Conservation (phyloP, 2,329 filamentous ascomycete genomes). For the Drechmeria coniospora region DNA sequence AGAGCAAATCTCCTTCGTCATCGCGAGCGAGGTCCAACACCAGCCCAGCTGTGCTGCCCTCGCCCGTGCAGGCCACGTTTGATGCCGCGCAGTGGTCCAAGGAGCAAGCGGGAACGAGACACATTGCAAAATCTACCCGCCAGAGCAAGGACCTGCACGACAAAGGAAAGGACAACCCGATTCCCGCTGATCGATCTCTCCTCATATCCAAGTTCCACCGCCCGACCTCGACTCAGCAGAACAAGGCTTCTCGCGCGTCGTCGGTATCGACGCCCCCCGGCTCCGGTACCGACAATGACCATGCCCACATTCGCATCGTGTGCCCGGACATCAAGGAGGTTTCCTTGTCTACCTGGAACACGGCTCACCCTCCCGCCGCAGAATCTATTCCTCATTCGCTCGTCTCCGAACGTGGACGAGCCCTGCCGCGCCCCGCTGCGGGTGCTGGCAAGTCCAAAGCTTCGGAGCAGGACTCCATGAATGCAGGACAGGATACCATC, state of each 20-base stretch:
- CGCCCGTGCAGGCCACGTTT: slow-evolving; percentile 23
- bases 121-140: slow-evolving; percentile 2
- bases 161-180: neutral
- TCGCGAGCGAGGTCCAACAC: slow-evolving; percentile 37
- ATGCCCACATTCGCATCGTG: neutral
- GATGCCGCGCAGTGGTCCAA: slow-evolving; percentile 4
- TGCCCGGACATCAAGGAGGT: neutral
- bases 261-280: neutral
- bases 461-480: slow-evolving; percentile 7
- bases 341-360: slow-evolving; percentile 2
- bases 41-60: slow-evolving; percentile 32
- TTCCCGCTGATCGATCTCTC: slow-evolving; percentile 1
- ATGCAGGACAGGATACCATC: slow-evolving; percentile 36
- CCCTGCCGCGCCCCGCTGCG: neutral
- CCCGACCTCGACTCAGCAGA: neutral
- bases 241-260: neutral
- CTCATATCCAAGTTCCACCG: slow-evolving; percentile 9
- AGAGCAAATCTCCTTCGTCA: too few relatives aligned
- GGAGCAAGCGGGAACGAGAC: neutral
- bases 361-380: slow-evolving; percentile 1
- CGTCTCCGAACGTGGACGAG: neutral
- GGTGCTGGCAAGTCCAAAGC: neutral
- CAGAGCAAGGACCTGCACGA: neutral
- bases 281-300: neutral
- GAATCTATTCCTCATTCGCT: neutral